Conservation (phyloP, 176 grass and related monocot species). For the Miscanthus lutarioriparius region DNA sequence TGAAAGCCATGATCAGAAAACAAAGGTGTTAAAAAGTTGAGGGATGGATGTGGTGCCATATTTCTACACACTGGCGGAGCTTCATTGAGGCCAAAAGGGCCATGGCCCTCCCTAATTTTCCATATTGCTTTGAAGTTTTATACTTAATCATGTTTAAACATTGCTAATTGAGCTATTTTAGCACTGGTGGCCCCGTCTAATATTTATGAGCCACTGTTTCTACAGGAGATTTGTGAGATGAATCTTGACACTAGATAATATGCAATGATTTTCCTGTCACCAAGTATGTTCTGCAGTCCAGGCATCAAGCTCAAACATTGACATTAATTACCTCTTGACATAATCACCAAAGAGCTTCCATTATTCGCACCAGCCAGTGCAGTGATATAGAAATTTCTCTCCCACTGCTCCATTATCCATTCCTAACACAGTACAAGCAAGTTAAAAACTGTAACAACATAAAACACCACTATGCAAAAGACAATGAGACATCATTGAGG, state of each 20-base stretch:
- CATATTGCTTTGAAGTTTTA: background rate
- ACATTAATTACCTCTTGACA: conserved; percentile 95
- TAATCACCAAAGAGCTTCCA: conserved; percentile 84
- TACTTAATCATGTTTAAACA: background rate
- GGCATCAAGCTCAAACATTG: conserved; percentile 32
- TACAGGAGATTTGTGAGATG: background rate
- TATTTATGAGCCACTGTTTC: background rate
- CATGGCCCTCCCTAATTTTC: background rate
- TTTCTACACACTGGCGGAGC: background rate
- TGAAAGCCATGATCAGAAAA: background rate
- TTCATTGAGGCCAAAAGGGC: background rate
- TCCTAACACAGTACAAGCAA: conserved; percentile 53
- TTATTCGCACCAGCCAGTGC: conserved; percentile 71
- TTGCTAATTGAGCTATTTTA: background rate
- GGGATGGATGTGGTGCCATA: background rate
- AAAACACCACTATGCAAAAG: conserved; percentile 28
- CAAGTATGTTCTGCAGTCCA: conserved; percentile 26
- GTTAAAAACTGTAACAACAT: conserved; percentile 33
- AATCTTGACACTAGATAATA: background rate
- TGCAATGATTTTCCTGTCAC: background rate
- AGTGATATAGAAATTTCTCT: conserved; percentile 94
- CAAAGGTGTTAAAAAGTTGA: background rate
- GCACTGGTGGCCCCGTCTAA: background rate
- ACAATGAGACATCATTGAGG: background rate
- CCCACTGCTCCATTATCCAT: conserved; percentile 99